Evolutionary conservation across 306 rosid species (phyloP).

Genomic region (Hippophae rhamnoides): DNA sequence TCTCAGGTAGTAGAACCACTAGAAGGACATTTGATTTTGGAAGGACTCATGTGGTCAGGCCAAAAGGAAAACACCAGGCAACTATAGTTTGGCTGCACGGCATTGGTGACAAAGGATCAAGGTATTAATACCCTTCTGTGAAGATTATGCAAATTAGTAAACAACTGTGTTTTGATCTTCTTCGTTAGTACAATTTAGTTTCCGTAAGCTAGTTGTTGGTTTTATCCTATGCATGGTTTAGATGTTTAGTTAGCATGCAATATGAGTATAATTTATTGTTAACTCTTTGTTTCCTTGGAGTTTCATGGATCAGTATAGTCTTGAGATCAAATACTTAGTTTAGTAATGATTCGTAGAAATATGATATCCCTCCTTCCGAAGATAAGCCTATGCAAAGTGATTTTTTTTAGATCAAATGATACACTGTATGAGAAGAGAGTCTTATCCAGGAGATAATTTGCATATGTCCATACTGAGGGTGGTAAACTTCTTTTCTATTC

Average conservation of each 20-base stretch:
- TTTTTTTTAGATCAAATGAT: too few relatives aligned
- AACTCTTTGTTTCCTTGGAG: slow-evolving; percentile 25
- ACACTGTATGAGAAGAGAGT: too few relatives aligned
- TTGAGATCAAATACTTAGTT: slow-evolving; percentile 18
- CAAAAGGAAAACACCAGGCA: slow-evolving; percentile 80
- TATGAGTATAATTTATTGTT: slow-evolving; percentile 12
- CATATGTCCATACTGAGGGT: slow-evolving; percentile 26
- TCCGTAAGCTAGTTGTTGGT: slow-evolving; percentile 7
- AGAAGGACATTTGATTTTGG: slow-evolving; percentile 72
- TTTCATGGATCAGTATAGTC: slow-evolving; percentile 42
- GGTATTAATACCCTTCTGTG: slow-evolving; percentile 29
- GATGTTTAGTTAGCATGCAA: background rate
- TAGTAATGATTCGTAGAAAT: slow-evolving; percentile 16
- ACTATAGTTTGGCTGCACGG: slow-evolving; percentile 95
- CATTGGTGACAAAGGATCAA: slow-evolving; percentile 85
- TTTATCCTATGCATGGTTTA: background rate
- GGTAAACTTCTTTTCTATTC: too few relatives aligned
- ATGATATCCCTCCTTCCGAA: slow-evolving; percentile 26
- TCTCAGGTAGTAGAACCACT: slow-evolving; percentile 59
- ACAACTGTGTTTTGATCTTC: slow-evolving; percentile 1
- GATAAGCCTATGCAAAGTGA: too few relatives aligned
- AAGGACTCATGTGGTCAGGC: slow-evolving; percentile 88
- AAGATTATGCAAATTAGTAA: background rate
- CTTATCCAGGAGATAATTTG: slow-evolving; percentile 5
- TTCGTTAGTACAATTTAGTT: slow-evolving; percentile 7